Base-by-base conservation (phyloP, 139 green algal genomes). In the Coelastrella sp. region DNA sequence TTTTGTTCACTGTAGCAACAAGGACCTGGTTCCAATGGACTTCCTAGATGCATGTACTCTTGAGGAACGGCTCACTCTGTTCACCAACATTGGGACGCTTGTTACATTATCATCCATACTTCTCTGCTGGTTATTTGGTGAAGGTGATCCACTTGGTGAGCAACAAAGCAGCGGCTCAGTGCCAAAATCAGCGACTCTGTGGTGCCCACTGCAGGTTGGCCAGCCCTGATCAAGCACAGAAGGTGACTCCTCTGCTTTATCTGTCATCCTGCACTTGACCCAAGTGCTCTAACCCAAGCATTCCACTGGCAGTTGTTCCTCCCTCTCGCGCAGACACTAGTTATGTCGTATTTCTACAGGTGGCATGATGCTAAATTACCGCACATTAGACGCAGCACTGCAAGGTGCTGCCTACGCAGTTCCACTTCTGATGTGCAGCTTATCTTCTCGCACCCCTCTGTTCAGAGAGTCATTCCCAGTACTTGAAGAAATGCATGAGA, bases 401-500 rank as follows among this genome's bases (percentile, higher is more conserved):
- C 25, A 17, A 27, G 86, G 86, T 23, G 80, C 60, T 23, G 67
- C 51, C 30, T 86, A 62, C 37, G 79, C 73, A 19, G 6, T 82
- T 35, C 86, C 86, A 34, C 86, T 90, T 57, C 11, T 87, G 40
- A 27, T 72, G n/a, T 86, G 81, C 75, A 75, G 48, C 25, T 6
- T 75, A 3, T 30, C 63, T 13, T 34, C 37, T 6, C 81, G 71
- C 69, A 87, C 9, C 23, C n/a, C 35, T 4, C 71, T 40, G 30
- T 50, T 87, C 40, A 81, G 50, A 21, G 27, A 43, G 66, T 50
- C 32, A 53, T 86, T 90, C 63, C 86, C 86, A 7, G 80, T 90
- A 23, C 81, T 90, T 48, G 72, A 76, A 15, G 81, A 90, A 38
- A 66, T 90, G 81, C 86, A 90, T 30, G 76, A 81, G 35, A 64